Evolutionary conservation across 495 filamentous ascomycete genomes (phyloP).

Genomic region (Trypethelium eluteriae): DNA sequence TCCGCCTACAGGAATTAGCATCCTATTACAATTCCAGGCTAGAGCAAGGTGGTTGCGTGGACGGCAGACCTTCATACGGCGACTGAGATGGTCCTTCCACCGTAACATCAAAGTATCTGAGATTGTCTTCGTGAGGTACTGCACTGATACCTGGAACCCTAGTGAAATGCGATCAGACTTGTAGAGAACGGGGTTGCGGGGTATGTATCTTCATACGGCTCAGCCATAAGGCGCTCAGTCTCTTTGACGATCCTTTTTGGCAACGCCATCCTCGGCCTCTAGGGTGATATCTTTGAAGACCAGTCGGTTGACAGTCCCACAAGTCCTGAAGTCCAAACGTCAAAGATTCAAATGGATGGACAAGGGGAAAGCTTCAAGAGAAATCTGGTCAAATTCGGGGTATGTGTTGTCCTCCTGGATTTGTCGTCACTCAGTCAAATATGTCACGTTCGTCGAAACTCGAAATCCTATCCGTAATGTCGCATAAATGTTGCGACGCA

Average conservation of each 20-base stretch:
- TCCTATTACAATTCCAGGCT: neutral
- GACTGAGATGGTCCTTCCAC: constrained; percentile 92
- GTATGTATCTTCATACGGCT: constrained; percentile 60
- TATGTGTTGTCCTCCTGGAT: too few species aligned
- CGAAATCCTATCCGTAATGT: too few species aligned
- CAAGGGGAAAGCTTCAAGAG: neutral
- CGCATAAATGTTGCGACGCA: neutral
- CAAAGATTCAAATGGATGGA: too few species aligned
- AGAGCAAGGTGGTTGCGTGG: neutral
- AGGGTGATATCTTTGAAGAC: neutral
- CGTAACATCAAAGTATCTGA: constrained; percentile 94
- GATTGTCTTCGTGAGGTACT: constrained; percentile 95
- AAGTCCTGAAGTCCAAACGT: neutral
- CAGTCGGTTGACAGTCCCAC: neutral
- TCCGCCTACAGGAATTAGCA: constrained; percentile 52
- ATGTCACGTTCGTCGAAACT: too few species aligned
- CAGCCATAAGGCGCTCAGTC: constrained; percentile 92
- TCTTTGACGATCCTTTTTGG: constrained; percentile 98
- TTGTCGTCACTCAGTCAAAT: too few species aligned
- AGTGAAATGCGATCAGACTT: constrained; percentile 16
- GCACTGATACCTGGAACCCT: constrained; percentile 96
- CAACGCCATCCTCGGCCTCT: constrained; percentile 39
- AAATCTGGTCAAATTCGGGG: neutral
- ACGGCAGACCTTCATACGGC: constrained; percentile 72
- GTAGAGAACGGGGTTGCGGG: neutral